phyloP scores from a whole-genome alignment of 495 filamentous ascomycete species.

The Xylaria grammica region DNA sequence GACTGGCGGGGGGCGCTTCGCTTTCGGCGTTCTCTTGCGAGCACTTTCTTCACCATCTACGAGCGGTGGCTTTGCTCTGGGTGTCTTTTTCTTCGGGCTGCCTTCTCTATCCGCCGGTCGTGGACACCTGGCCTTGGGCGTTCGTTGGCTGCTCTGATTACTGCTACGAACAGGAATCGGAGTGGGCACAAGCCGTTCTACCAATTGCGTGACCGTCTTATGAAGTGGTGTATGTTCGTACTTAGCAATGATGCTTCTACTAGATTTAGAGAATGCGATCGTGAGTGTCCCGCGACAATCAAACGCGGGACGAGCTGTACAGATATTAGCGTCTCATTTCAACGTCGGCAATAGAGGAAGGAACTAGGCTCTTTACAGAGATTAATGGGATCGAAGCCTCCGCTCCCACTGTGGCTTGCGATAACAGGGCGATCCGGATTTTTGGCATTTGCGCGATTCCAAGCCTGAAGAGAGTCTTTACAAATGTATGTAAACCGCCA shows the following conservation, averaged over 20 bases:
- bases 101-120: slow-evolving; percentile 32
- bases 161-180: slow-evolving; percentile 25
- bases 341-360: neutral
- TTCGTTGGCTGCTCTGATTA: slow-evolving; percentile 19
- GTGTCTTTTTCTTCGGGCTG: slow-evolving; percentile 33
- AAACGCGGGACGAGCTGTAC: slow-evolving; percentile 53
- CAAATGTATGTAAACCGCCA: slow-evolving; percentile 57
- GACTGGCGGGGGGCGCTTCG: slow-evolving; percentile 28
- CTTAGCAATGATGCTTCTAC: slow-evolving; percentile 47
- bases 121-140: slow-evolving; percentile 31
- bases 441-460: slow-evolving; percentile 49
- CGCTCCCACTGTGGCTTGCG: slow-evolving; percentile 48
- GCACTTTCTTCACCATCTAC: slow-evolving; percentile 21
- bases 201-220: slow-evolving; percentile 49
- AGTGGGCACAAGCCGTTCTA: slow-evolving; percentile 44
- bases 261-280: slow-evolving; percentile 48
- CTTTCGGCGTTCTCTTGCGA: slow-evolving; percentile 28
- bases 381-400: slow-evolving; percentile 45
- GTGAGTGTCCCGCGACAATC: slow-evolving; percentile 53
- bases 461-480: slow-evolving; percentile 52
- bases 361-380: slow-evolving; percentile 34
- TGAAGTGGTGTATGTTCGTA: slow-evolving; percentile 56
- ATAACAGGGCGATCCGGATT: slow-evolving; percentile 40
- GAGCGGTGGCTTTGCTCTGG: slow-evolving; percentile 28
- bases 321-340: slow-evolving; percentile 26